phyloP scores from a whole-genome alignment of 2,329 filamentous ascomycete genomes.

The Phyllosticta citribraziliensis region DNA sequence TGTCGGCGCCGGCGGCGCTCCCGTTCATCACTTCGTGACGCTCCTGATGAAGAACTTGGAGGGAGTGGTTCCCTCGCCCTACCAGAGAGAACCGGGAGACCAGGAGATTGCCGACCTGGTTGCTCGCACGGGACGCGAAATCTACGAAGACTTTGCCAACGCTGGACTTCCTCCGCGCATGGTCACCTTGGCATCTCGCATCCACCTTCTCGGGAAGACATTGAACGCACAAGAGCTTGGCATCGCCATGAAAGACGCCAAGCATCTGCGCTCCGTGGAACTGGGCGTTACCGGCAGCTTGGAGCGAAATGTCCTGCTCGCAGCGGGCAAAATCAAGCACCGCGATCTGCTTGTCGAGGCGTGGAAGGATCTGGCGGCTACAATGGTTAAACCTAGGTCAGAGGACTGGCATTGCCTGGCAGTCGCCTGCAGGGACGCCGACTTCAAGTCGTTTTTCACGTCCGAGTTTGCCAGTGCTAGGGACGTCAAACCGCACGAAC shows the following conservation, averaged over 20 bases:
- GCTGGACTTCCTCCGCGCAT: constrained; percentile 19
- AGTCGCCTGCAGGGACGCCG: constrained; percentile 21
- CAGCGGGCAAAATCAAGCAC: constrained; percentile 21
- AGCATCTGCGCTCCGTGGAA: neutral
- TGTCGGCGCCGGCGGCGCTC: constrained; percentile 28
- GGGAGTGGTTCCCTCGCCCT: constrained; percentile 11
- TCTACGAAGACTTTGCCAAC: neutral
- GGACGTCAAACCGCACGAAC: constrained; percentile 13
- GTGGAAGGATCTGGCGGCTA: constrained; percentile 18
- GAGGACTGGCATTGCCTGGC: constrained; percentile 26
- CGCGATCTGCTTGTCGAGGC: constrained; percentile 17
- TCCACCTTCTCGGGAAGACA: constrained; percentile 21
- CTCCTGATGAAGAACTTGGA: constrained; percentile 27
- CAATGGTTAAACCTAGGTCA: constrained; percentile 15
- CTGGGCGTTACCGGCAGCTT: neutral
- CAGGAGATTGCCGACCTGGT: constrained; percentile 3
- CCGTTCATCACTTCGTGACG: constrained; percentile 26
- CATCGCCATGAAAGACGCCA: constrained; percentile 1
- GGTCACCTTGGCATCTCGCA: constrained; percentile 19
- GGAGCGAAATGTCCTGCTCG: constrained; percentile 14
- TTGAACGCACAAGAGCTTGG: neutral
- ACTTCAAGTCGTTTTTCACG: constrained; percentile 16
- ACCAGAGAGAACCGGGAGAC: constrained; percentile 10
- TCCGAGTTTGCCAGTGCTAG: constrained; percentile 19
- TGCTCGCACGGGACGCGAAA: constrained; percentile 3